Evolutionary conservation across 202 grass and related monocot genomes (phyloP).

Genomic region (Brachypodium distachyon): DNA sequence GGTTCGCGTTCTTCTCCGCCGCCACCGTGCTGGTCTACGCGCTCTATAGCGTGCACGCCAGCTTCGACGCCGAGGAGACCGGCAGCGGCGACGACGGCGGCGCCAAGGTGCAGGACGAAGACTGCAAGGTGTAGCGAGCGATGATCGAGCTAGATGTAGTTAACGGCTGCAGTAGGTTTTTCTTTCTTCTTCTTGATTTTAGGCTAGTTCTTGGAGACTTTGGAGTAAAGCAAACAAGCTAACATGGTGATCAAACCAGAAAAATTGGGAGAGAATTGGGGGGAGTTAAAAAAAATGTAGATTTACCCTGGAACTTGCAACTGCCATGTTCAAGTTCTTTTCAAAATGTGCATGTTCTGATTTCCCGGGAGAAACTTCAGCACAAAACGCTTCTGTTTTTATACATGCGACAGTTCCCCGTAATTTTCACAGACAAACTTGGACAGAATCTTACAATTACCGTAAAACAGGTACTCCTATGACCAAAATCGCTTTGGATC

Average conservation of each 20-base stretch:
- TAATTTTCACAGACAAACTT: too few species aligned
- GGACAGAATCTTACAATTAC: too few species aligned
- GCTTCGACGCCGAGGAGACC: conserved; percentile 75
- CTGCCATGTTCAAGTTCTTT: not conserved
- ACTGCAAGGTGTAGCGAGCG: conserved; percentile 21
- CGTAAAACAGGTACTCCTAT: too few species aligned
- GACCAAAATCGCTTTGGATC: too few species aligned
- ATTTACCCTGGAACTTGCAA: not conserved
- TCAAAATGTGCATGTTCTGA: not conserved
- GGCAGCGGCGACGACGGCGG: conserved; percentile 26
- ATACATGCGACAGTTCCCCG: too few species aligned
- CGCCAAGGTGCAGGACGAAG: conserved; percentile 42
- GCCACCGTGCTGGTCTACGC: conserved; percentile 50
- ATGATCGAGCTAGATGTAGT: not conserved
- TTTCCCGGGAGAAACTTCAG: not conserved
- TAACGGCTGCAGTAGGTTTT: not conserved
- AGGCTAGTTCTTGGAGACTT: not conserved
- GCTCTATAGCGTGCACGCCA: conserved; percentile 81
- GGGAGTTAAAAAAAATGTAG: too few species aligned
- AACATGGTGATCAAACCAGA: not conserved
- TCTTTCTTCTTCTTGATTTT: not conserved
- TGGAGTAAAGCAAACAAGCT: conserved; percentile 7
- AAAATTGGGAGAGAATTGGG: not conserved
- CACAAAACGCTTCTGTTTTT: not conserved
- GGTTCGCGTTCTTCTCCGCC: conserved; percentile 62